Base-by-base conservation (phyloP, 176 grass and related monocot species). In the Pontederia paniculata region DNA sequence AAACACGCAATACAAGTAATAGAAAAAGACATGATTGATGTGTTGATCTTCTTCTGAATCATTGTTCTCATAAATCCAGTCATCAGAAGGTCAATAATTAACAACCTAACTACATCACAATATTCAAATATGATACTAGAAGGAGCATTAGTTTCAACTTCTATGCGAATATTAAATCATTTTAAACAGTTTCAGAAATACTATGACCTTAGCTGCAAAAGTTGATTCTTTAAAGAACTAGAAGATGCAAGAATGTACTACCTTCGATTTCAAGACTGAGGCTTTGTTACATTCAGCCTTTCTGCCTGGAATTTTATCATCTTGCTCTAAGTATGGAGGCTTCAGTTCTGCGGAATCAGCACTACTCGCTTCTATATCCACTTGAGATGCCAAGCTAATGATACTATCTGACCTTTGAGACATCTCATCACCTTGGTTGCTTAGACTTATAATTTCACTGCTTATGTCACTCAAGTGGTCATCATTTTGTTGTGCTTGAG, bases 301-400 rank as follows among this genome's bases (percentile, higher is more conserved):
- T 23, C 23, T 71, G 54, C 69, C 51, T 72, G 66, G 68, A 72
- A 66, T 87, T 23, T 73, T 58, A 71, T 52, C 72, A 60, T 67
- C 82, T 54, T 65, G 73, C 28, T 83, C 66, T 21, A 76, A 69
- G 47, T 50, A 72, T 60, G 76, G 72, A 65, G 70, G 42, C 14
- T 73, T 82, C 52, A 74, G 49, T 50, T 77, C 72, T 66, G 48
- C 45, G 75, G 77, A 89, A 11, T 86, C 74, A 63, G 65, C 60
- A 65, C 74, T 88, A 56, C 73, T 77, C 48, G 79, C 79, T 66
- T 83, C 79, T 67, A 72, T 55, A 69, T 84, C 82, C 54, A 89
- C 56, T 63, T 87, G 77, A n/a, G 77, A 81, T 49, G 62, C 68
- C 52, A 71, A 68, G 78, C 74, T 79, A 52, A 76, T 71, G 52